Evolutionary conservation across 2,329 filamentous ascomycete genomes (phyloP), one percentile per base, ranked within the genome.

Genomic region (Phyllosticta capitalensis): DNA sequence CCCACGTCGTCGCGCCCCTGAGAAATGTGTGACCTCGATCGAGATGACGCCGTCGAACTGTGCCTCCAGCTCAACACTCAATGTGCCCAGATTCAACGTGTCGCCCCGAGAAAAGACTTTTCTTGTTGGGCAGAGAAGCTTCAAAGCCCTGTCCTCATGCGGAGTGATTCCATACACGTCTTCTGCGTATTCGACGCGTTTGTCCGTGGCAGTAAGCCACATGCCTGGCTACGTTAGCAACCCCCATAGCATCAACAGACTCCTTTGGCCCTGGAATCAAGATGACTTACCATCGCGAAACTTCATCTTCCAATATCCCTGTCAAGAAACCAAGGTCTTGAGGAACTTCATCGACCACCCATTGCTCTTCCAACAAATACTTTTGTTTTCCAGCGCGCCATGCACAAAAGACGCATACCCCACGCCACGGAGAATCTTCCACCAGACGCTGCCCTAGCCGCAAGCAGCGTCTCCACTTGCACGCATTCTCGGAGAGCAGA

Each of bases 171-270:
- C 76, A 67, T 83, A 80, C 17, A 87, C 75, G 62, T 87, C 83
- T 70, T 87, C 84, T 33, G 84, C 85, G 65, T 87, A 87, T 67
- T 86, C 82, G 24, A 84, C 77, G 55, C 77, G 76, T 68, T 84
- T 79, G 62, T 79, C 81, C 70, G 84, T 80, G 60, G 81, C 83
- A 50, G 80, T 77, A 54, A 87, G 75, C 85, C 85, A 88, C 84
- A 87, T 85, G 64, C 76, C 76, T 78, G 52, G 17, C 28, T 9
- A 2, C 7, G 56, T 58, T 30, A 53, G 56, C 19, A 45, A 20
- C 14, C 7, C 52, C 30, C 19, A n/a, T 19, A 4, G n/a, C 17
- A n/a, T 5, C 2, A 20, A 20, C 14, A 52, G 17, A 21, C 19
- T 10, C n/a, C 28, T 21, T 20, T 12, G 9, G 19, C 21, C 9